phyloP scores from a whole-genome alignment of 441 rosid genomes.

The Hura crepitans region DNA sequence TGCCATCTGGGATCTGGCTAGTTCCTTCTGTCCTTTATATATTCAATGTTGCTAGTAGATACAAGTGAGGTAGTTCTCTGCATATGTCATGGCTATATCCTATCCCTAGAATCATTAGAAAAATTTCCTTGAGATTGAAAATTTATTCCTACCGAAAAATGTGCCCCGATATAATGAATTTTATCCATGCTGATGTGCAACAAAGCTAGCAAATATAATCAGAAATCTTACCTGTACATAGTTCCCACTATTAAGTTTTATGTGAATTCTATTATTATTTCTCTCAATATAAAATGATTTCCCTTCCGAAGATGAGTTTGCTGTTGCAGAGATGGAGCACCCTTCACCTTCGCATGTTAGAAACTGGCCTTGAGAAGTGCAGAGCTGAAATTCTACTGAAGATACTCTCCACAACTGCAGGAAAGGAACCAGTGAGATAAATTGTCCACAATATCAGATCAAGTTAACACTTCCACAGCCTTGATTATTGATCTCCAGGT shows the following conservation, averaged over 20 bases:
- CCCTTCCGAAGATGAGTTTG: conserved; percentile 38
- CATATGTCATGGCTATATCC: neutral
- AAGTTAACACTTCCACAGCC: neutral
- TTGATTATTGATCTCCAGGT: neutral
- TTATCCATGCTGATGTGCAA: neutral
- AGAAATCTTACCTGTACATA: conserved; percentile 54
- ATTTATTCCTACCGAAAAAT: neutral
- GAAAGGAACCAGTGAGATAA: conserved; percentile 17
- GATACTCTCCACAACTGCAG: conserved; percentile 67
- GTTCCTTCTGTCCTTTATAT: neutral
- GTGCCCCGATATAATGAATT: conserved; percentile 1
- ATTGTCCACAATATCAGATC: conserved; percentile 1
- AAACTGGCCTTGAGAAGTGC: conserved; percentile 56
- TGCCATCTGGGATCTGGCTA: neutral
- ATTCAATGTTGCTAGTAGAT: neutral
- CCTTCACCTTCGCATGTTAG: conserved; percentile 56
- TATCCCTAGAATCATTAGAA: neutral
- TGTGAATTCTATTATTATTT: conserved; percentile 44
- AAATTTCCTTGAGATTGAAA: neutral
- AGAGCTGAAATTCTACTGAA: conserved; percentile 49
- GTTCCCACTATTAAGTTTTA: conserved; percentile 44
- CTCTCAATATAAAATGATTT: conserved; percentile 55
- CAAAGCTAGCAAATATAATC: conserved; percentile 1
- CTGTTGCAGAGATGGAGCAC: conserved; percentile 47
- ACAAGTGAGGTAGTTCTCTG: neutral